phyloP scores from a whole-genome alignment of 2,329 filamentous ascomycete genomes.

The Aspergillus sp. region DNA sequence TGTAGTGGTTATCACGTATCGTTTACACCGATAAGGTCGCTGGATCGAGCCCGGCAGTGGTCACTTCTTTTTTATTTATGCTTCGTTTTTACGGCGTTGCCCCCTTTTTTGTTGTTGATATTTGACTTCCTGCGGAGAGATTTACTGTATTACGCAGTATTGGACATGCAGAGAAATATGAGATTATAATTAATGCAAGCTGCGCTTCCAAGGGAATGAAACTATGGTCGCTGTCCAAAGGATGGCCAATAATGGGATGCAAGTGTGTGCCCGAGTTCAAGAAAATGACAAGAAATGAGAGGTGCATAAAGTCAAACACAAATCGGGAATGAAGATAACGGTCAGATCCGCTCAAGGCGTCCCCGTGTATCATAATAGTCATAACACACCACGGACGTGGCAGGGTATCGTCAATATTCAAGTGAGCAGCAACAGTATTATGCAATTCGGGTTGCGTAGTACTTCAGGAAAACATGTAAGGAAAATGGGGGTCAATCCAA shows the following conservation, averaged over 20 bases:
- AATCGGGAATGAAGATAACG: slow-evolving; percentile 2
- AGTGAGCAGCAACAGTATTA: slow-evolving; percentile 14
- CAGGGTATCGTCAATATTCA: slow-evolving; percentile 25
- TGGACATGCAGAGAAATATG: not conserved
- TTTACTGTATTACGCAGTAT: not conserved
- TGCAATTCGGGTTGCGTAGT: not conserved
- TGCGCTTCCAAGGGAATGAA: not conserved
- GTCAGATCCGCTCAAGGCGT: slow-evolving; percentile 5
- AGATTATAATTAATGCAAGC: not conserved
- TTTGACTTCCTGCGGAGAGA: not conserved
- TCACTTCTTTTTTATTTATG: slow-evolving; percentile 1
- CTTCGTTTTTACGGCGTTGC: not conserved
- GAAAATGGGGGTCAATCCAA: not conserved
- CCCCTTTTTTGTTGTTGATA: not conserved
- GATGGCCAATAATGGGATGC: not conserved
- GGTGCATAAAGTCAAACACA: not conserved
- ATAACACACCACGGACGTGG: slow-evolving; percentile 22
- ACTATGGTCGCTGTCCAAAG: not conserved
- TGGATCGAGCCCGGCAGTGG: slow-evolving; percentile 28
- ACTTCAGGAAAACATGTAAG: not conserved
- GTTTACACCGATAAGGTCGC: slow-evolving; percentile 39
- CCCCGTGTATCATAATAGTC: slow-evolving; percentile 22
- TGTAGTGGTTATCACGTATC: slow-evolving; percentile 30
- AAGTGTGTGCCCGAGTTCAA: not conserved
- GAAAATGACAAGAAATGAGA: not conserved